A percentile compares a stretch with the other conserved stretches of the same genome.
Conservation (phyloP, 352 stramenopile genomes). For the Saprolegnia parasitica region DNA sequence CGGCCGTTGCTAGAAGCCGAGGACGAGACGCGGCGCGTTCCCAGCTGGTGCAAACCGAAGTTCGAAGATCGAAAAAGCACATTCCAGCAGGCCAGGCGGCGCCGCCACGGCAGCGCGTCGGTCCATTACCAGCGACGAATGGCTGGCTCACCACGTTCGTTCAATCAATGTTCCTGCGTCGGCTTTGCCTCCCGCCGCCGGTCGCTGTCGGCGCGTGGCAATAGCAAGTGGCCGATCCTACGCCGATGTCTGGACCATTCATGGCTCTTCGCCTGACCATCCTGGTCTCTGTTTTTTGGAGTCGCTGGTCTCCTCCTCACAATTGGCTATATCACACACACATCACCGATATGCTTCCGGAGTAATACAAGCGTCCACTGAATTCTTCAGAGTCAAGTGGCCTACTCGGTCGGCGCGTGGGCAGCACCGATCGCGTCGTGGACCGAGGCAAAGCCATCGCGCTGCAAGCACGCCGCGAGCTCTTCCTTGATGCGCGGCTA, state of each 20-base stretch:
- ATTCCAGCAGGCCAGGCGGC: not conserved
- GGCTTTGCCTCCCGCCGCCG: no score
- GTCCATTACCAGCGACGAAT: not conserved
- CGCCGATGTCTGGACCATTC: no score
- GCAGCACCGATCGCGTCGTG: slow-evolving; percentile 79
- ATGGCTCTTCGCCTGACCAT: no score
- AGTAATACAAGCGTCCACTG: no score
- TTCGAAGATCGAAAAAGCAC: not conserved
- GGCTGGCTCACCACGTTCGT: not conserved
- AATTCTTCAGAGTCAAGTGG: no score
- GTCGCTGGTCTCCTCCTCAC: no score
- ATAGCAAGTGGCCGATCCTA: no score
- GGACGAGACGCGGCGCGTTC: not conserved
- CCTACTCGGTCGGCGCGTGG: slow-evolving; percentile 39
- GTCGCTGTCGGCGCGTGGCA: no score
- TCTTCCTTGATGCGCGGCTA: slow-evolving; percentile 82
- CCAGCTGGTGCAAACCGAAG: not conserved
- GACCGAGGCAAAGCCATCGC: slow-evolving; percentile 81
- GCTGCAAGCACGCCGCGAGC: slow-evolving; percentile 67
- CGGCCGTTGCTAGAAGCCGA: not conserved
- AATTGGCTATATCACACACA: no score
- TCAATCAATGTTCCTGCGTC: not conserved
- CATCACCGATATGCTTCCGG: no score
- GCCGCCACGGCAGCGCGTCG: no score
- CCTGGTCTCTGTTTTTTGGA: no score